A percentile compares a stretch with the other conserved stretches of the same genome.
These are phyloP conservation scores for Lichina pygmaea DNA, from an alignment of 495 filamentous ascomycete genomes.

Conservation along the genomic window DNA sequence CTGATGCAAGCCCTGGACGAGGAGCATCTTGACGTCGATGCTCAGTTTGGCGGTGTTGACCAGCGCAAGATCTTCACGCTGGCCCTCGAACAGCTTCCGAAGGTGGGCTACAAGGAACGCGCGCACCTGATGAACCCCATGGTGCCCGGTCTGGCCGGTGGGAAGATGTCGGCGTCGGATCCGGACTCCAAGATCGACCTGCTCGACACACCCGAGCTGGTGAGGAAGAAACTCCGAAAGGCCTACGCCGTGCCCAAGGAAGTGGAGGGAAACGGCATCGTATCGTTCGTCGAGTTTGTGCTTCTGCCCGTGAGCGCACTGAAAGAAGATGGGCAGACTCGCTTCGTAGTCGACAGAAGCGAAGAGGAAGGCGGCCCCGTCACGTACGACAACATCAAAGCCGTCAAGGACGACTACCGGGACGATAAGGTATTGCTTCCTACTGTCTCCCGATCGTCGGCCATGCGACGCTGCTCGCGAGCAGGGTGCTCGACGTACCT, in stretches of 20 bases:
- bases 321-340: conserved; percentile 22
- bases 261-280: conserved; percentile 61
- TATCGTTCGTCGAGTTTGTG: conserved; percentile 63
- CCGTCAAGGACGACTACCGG: conserved; percentile 53
- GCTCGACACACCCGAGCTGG: conserved; percentile 42
- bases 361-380: conserved; percentile 41
- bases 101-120: conserved; percentile 42
- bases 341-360: conserved; percentile 24
- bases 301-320: conserved; percentile 41
- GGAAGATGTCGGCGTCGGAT: conserved; percentile 40
- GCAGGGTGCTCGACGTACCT: neutral
- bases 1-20: conserved; percentile 82
- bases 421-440: conserved; percentile 39
- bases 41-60: conserved; percentile 55
- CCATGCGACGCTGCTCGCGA: neutral
- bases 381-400: conserved; percentile 41
- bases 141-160: conserved; percentile 60
- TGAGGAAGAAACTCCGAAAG: conserved; percentile 62
- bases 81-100: conserved; percentile 49
- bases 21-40: conserved; percentile 65
- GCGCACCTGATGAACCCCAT: conserved; percentile 82
- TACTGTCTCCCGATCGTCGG: neutral
- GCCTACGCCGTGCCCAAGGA: conserved; percentile 47
- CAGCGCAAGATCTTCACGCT: conserved; percentile 76
- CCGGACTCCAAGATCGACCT: conserved; percentile 76